Percentiles rank a stretch among this genome's conserved stretches.
phyloP scores from a whole-genome alignment of 2,329 filamentous ascomycete species.

The Ascomycota sp. region DNA sequence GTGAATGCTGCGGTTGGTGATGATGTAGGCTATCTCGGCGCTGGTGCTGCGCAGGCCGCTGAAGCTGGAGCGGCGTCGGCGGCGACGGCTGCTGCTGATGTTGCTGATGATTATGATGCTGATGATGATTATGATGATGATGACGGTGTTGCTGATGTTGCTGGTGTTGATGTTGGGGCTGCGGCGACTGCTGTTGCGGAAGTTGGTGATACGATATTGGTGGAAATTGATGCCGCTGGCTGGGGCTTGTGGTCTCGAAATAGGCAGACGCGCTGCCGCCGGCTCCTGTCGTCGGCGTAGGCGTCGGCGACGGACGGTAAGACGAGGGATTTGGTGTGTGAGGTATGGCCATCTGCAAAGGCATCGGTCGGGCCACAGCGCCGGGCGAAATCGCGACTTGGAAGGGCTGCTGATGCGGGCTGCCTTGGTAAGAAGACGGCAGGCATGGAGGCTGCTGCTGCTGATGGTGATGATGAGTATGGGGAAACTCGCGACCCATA shows the following conservation, averaged over 20 bases:
- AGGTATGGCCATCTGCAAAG: no score
- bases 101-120: not conserved
- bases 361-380: no score
- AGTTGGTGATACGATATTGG: constrained; percentile 18
- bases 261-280: constrained; percentile 28
- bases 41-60: constrained; percentile 8
- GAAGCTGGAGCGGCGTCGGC: not conserved
- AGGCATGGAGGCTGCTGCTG: not conserved
- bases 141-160: constrained; percentile 18
- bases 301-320: constrained; percentile 28
- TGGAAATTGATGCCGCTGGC: constrained; percentile 31
- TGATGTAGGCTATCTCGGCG: constrained; percentile 20
- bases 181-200: constrained; percentile 22
- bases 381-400: constrained; percentile 31
- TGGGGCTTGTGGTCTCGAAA: constrained; percentile 27
- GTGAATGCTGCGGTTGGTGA: constrained; percentile 18
- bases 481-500: constrained; percentile 23
- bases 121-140: constrained; percentile 5
- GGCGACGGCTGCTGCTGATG: not conserved
- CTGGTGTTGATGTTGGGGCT: constrained; percentile 4
- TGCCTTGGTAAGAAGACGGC: no score
- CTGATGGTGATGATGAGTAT: constrained; percentile 1
- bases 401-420: constrained; percentile 9
- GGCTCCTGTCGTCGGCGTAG: constrained; percentile 17
- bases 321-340: constrained; percentile 18